Conservation (phyloP, 805 yeast genomes). For the Nakazawaea peltata region DNA sequence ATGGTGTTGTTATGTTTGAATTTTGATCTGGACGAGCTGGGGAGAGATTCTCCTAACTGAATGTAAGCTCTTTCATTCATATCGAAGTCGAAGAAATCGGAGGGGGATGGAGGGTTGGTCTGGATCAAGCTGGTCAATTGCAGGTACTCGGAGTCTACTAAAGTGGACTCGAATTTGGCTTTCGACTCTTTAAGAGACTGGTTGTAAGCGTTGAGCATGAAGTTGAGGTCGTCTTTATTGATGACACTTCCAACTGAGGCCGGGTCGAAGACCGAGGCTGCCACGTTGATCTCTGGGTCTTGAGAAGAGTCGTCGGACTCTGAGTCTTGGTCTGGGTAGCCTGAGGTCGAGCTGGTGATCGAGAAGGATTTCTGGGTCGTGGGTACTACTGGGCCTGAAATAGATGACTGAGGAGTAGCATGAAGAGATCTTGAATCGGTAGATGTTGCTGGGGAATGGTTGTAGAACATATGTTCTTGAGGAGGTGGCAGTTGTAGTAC, state of each 20-base stretch:
- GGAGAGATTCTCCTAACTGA: slow-evolving; percentile 7
- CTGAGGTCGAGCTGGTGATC: not conserved
- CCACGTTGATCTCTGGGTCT: not conserved
- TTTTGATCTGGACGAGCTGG: not conserved
- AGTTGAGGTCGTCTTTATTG: slow-evolving; percentile 8
- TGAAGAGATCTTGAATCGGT: not conserved
- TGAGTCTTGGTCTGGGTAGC: not conserved
- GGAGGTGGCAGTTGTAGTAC: slow-evolving; percentile 1
- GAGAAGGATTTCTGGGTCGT: too few relatives aligned
- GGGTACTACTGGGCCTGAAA: too few relatives aligned
- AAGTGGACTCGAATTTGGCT: slow-evolving; percentile 21
- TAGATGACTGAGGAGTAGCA: too few relatives aligned
- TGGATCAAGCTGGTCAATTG: slow-evolving; percentile 31
- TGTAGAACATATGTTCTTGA: slow-evolving; percentile 6
- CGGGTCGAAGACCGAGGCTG: slow-evolving; percentile 1
- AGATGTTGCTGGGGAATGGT: slow-evolving; percentile 2
- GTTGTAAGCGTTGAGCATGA: slow-evolving; percentile 7
- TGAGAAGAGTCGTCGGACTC: not conserved
- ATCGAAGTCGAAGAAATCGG: slow-evolving; percentile 19
- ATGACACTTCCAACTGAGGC: slow-evolving; percentile 2
- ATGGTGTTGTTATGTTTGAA: slow-evolving; percentile 3
- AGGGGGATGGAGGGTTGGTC: slow-evolving; percentile 26
- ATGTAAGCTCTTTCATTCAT: slow-evolving; percentile 17
- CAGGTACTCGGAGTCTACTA: slow-evolving; percentile 33
- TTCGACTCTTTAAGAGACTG: slow-evolving; percentile 8